phyloP scores from a whole-genome alignment of 2,329 filamentous ascomycete species.

The Furcasterigmium sp. region DNA sequence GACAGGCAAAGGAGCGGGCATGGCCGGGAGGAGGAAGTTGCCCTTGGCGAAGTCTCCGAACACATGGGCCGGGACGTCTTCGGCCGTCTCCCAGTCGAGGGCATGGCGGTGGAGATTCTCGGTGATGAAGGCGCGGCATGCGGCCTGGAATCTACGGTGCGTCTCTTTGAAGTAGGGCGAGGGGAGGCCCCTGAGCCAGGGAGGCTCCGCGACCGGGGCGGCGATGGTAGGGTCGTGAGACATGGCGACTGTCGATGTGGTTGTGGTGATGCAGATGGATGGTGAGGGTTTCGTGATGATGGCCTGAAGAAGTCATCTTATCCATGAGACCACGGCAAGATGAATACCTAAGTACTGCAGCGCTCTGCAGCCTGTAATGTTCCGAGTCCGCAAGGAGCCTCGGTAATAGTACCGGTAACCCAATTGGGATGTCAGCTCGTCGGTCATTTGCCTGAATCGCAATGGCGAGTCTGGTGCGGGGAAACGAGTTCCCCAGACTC shows the following conservation, averaged over 20 bases:
- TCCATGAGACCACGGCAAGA: background rate
- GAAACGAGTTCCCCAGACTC: no score
- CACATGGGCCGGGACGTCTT: conserved; percentile 57
- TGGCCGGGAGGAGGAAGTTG: conserved; percentile 65
- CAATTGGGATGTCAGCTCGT: background rate
- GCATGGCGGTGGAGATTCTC: conserved; percentile 58
- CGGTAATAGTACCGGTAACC: background rate
- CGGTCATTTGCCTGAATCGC: no score
- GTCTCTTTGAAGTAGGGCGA: conserved; percentile 66
- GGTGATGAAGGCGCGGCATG: conserved; percentile 60
- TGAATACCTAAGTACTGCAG: no score
- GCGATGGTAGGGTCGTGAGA: conserved; percentile 20
- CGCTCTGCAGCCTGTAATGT: no score
- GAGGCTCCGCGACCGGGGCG: conserved; percentile 65
- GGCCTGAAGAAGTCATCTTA: background rate
- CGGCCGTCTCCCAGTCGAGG: conserved; percentile 65
- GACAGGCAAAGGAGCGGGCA: conserved; percentile 64
- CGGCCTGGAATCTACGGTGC: conserved; percentile 62
- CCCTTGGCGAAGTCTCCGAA: conserved; percentile 59
- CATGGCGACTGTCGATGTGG: conserved; percentile 4
- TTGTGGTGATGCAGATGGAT: conserved; percentile 3
- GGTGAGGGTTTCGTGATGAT: background rate
- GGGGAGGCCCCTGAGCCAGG: conserved; percentile 64
- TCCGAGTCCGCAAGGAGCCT: background rate
- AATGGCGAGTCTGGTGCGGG: background rate